Evolutionary conservation across 805 yeast species (phyloP), one percentile per base, ranked within the genome.

Genomic region (Lipomyces orientalis): DNA sequence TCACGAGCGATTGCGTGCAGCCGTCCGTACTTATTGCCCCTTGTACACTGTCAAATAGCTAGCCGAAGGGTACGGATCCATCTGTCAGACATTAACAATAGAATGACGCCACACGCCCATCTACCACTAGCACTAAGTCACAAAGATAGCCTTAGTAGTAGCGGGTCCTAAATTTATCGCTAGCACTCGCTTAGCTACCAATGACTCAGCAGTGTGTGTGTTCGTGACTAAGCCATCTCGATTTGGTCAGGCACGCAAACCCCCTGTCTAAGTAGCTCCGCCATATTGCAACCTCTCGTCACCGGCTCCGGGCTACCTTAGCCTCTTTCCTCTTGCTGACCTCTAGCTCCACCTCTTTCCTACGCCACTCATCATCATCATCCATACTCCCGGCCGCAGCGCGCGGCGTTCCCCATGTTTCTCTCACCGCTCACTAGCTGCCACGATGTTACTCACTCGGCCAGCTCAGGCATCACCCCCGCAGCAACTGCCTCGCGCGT

Each of bases 251-350:
- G 49, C 22, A 16, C 49, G 10, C 10, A 10, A 31, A 52, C n/a
- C 55, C 55, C 55, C 55, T 52, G 55, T 52, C 55, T 52, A 52
- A 52, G n/a, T 25, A 29, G 34, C 55, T 52, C 55, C n/a, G 16
- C 55, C 55, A 31, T 9, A 52, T 16, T 29, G 33, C 34, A 25
- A 2, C 55, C 55, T 25, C 29, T 12, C n/a, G 34, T 52, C 55
- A 22, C 19, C 55, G 9, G n/a, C n/a, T 52, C 22, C 22, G 4
- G n/a, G 19, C n/a, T 19, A 10, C 25, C n/a, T 3, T 43, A 43
- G 9, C 49, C 22, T 25, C 34, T n/a, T n/a, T 16, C 55, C 55
- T 52, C 34, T 31, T n/a, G 34, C 34, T 52, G 29, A 25, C 55
- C 55, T 52, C 34, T 31, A 52, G 34, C 34, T 52, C 55, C 7